Evolutionary conservation across 345 rosid genomes (phyloP), one percentile per base, ranked within the genome.

Genomic region (Syzygium aromaticum): DNA sequence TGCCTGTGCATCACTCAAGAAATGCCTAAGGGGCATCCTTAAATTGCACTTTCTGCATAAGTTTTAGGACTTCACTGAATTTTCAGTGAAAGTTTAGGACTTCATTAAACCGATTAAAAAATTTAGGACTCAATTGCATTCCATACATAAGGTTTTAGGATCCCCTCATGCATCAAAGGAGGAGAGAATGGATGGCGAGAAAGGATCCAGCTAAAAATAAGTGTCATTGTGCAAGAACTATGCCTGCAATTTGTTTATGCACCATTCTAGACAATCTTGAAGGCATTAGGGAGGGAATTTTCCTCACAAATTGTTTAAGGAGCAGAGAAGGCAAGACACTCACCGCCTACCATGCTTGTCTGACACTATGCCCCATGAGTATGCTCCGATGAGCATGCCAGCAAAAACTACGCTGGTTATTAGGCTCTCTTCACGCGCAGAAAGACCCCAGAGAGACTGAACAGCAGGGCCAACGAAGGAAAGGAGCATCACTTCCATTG

Each of bases 401-500:
- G 91, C 94, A 90, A 97, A 97, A 86, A 97, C 98, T 30, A 93
- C 94, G 40, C 93, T 96, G 80, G 98, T 93, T 30, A 97, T 92
- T 0, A 94, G 88, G 91, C 97, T 95, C 88, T 97, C 96, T 87
- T 95, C 90, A 43, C 89, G 89, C 25, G 99, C 86, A 88, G 97
- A 92, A 88, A 97, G 98, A 87, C 77, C 90, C 99, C 99, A 97
- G 1, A 88, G 63, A 23, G 93, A 90, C 89, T 94, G 94, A 85
- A 97, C 96, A 54, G 96, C 96, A 38, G 98, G 96, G 73, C 99
- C 99, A 5, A 97, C 87, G 88, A 94, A 96, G 40, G 98, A 97
- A 52, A 97, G 96, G 43, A 97, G 96, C 99, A 97, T 97, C 96
- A 96, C 92, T 88, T 97, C 98, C 99, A 97, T 97, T 9, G 99